Evolutionary conservation across 352 stramenopile species (phyloP).

Genomic region (Globisporangium parvum): DNA sequence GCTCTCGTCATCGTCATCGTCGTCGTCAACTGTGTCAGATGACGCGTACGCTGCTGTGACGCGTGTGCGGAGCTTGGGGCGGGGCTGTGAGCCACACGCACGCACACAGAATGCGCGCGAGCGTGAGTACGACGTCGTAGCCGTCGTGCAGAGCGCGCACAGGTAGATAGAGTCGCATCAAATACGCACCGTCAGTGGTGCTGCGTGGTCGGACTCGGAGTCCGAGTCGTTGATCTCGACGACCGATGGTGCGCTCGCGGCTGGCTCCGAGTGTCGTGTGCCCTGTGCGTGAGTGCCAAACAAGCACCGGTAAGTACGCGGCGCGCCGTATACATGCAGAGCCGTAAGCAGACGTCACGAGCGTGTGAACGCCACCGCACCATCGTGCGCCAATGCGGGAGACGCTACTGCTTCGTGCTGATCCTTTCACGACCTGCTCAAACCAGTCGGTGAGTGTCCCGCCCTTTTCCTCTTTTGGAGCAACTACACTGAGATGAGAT

Average conservation of each 20-base stretch:
- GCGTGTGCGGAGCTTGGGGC: constrained; percentile 24
- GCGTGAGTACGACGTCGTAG: background rate
- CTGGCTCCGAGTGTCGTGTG: constrained; percentile 3
- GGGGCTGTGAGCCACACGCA: constrained; percentile 3
- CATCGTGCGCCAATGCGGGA: background rate
- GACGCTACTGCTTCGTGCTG: background rate
- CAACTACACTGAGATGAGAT: no score
- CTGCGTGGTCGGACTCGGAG: background rate
- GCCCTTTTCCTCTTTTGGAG: constrained; percentile 1
- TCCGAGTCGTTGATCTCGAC: constrained; percentile 20
- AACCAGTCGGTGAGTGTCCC: no score
- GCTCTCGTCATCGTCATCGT: constrained; percentile 20
- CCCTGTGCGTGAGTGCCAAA: background rate
- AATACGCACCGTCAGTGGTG: constrained; percentile 1
- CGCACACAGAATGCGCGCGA: background rate
- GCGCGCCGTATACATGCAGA: background rate
- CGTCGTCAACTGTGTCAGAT: constrained; percentile 28
- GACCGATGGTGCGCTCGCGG: constrained; percentile 2
- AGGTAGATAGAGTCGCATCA: background rate
- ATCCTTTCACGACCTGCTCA: no score
- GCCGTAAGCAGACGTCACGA: no score
- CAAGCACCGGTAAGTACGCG: no score
- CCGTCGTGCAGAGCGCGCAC: background rate
- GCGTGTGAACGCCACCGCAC: background rate
- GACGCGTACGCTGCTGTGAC: constrained; percentile 7